Percentiles rank a stretch among this genome's conserved stretches.
These are phyloP conservation scores for Nigrograna mackinnonii DNA, from an alignment of 2,329 filamentous ascomycete species.

Conservation along the genomic window DNA sequence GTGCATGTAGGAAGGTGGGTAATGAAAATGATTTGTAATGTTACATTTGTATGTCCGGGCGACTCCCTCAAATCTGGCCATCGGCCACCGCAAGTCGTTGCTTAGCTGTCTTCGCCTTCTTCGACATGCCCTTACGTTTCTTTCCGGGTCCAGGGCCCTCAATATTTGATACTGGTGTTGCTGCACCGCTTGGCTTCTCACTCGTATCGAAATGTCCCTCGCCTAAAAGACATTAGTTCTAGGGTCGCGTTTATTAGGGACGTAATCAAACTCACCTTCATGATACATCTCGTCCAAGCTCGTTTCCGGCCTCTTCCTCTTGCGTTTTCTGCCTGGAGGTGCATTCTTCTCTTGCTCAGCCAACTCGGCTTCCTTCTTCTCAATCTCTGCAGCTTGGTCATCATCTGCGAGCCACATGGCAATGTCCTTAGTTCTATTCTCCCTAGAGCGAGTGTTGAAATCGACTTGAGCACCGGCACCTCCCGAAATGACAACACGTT, in stretches of 20 bases:
- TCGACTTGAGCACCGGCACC: conserved; percentile 83
- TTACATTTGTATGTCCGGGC: neutral
- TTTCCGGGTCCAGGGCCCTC: conserved; percentile 44
- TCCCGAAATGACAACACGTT: conserved; percentile 93
- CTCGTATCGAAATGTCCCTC: conserved; percentile 96
- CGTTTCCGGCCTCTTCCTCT: conserved; percentile 62
- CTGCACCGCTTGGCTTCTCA: conserved; percentile 81
- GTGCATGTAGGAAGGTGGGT: neutral
- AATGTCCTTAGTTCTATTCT: conserved; percentile 97
- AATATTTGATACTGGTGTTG: conserved; percentile 70
- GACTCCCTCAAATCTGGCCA: conserved; percentile 36
- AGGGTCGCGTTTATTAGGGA: neutral
- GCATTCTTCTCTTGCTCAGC: conserved; percentile 64
- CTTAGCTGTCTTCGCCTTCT: conserved; percentile 57
- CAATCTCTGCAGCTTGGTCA: conserved; percentile 91
- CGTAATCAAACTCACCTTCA: conserved; percentile 72
- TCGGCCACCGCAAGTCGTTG: conserved; percentile 54
- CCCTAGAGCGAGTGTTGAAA: conserved; percentile 88
- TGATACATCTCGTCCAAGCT: conserved; percentile 97
- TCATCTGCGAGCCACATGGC: conserved; percentile 99
- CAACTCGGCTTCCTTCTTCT: conserved; percentile 87
- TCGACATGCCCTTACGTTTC: conserved; percentile 55
- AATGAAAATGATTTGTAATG: neutral
- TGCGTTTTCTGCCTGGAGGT: conserved; percentile 52
- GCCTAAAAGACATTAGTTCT: conserved; percentile 58